phyloP scores from a whole-genome alignment of 257 asterid species.

The Scutellaria barbata region DNA sequence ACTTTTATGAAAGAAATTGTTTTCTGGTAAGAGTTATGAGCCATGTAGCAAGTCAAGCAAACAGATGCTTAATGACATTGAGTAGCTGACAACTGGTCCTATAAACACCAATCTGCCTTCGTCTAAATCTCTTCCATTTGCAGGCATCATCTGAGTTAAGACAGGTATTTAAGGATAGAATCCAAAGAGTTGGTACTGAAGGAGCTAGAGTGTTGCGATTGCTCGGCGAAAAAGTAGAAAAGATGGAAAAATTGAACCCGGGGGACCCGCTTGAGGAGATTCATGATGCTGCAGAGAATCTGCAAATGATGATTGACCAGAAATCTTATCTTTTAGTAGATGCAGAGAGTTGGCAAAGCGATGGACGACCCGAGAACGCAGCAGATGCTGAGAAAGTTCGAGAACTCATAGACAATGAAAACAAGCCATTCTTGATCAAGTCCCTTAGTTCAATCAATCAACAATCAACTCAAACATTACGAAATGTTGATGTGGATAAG shows the following conservation, averaged over 20 bases:
- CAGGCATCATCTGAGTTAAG: constrained; percentile 86
- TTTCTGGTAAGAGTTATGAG: too few relatives aligned
- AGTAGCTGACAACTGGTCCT: not conserved
- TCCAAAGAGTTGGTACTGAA: constrained; percentile 76
- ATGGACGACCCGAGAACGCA: constrained; percentile 54
- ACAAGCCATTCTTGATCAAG: constrained; percentile 56
- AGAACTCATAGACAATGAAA: constrained; percentile 73
- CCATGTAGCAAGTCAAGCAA: too few relatives aligned
- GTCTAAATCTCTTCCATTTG: constrained; percentile 7
- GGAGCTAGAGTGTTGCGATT: constrained; percentile 76
- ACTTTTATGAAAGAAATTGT: too few relatives aligned
- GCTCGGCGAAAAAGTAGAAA: constrained; percentile 86
- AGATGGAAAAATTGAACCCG: constrained; percentile 78
- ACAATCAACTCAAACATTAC: constrained; percentile 53
- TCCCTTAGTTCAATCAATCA: constrained; percentile 69
- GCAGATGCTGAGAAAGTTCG: constrained; percentile 64
- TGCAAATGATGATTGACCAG: constrained; percentile 81
- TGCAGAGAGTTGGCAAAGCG: constrained; percentile 81
- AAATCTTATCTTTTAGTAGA: constrained; percentile 87
- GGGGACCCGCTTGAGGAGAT: constrained; percentile 65
- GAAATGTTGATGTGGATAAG: constrained; percentile 46
- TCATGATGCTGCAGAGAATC: constrained; percentile 84
- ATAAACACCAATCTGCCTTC: not conserved
- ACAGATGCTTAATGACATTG: too few relatives aligned
- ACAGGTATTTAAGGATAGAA: constrained; percentile 67